Conservation (phyloP, 257 asterid genomes). For the Capsicum baccatum region DNA sequence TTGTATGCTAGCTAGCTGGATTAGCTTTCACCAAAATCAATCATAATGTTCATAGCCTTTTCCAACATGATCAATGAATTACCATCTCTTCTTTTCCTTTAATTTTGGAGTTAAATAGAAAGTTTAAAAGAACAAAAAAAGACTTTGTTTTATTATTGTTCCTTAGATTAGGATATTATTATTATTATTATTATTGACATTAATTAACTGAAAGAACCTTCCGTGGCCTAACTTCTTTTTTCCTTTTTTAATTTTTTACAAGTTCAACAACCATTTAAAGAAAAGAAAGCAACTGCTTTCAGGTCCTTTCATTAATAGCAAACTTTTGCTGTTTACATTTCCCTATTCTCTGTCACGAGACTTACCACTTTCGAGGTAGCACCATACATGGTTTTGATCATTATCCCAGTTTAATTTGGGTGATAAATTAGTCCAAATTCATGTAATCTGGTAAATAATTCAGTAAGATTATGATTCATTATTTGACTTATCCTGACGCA, state of each 20-base stretch:
- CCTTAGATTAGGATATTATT: too few species aligned
- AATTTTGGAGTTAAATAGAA: not conserved
- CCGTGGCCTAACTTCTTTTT: too few species aligned
- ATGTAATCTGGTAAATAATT: too few species aligned
- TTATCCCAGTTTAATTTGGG: not conserved
- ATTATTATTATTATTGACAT: too few species aligned
- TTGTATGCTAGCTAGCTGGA: too few species aligned
- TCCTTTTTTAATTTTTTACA: too few species aligned
- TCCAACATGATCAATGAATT: not conserved
- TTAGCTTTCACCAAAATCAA: too few species aligned
- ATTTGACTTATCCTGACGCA: too few species aligned
- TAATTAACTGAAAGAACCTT: not conserved
- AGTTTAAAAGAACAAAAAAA: too few species aligned
- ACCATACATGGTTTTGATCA: not conserved
- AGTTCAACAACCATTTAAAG: not conserved
- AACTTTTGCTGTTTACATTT: not conserved
- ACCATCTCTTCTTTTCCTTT: not conserved
- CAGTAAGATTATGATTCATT: too few species aligned
- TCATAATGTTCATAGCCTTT: not conserved
- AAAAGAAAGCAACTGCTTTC: not conserved
- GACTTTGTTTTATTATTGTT: too few species aligned
- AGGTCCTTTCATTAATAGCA: not conserved
- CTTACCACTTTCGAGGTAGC: not conserved
- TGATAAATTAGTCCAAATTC: not conserved
- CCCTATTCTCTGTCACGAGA: not conserved